Evolutionary conservation across 75 land plant genomes (phyloP).

Genomic region (Isoetes taiwanensis): DNA sequence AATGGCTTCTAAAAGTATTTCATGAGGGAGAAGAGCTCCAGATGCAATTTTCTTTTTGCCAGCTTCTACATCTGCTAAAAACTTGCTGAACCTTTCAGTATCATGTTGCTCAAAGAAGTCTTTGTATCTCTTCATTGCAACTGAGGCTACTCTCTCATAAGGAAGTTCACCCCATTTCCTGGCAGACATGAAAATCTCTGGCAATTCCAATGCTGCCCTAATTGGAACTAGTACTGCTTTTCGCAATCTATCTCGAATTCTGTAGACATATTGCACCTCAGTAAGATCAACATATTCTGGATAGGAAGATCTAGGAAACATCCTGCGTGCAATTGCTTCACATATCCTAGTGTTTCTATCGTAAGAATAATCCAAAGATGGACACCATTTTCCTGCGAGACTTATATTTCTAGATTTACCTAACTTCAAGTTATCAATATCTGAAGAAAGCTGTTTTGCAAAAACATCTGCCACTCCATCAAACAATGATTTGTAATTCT

Average conservation of each 20-base stretch:
- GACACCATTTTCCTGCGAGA: slow-evolving; percentile 67
- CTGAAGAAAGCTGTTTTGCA: slow-evolving; percentile 30
- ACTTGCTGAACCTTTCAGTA: slow-evolving; percentile 26
- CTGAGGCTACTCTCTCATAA: slow-evolving; percentile 56
- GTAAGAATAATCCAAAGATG: slow-evolving; percentile 41
- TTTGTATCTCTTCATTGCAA: slow-evolving; percentile 58
- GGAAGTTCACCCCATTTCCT: slow-evolving; percentile 36
- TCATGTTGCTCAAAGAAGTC: slow-evolving; percentile 45
- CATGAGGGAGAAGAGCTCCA: slow-evolving; percentile 57
- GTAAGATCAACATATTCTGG: slow-evolving; percentile 32
- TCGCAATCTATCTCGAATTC: slow-evolving; percentile 38
- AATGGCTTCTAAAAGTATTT: slow-evolving; percentile 28
- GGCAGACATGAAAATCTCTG: slow-evolving; percentile 53
- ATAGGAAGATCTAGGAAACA: slow-evolving; percentile 27
- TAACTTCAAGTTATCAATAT: slow-evolving; percentile 14
- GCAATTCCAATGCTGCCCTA: slow-evolving; percentile 30
- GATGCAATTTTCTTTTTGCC: slow-evolving; percentile 55
- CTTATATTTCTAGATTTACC: slow-evolving; percentile 15
- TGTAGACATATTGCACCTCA: slow-evolving; percentile 28
- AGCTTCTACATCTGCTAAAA: slow-evolving; percentile 27
- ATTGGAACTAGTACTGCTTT: slow-evolving; percentile 50
- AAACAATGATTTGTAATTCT: slow-evolving; percentile 25
- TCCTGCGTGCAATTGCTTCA: slow-evolving; percentile 35
- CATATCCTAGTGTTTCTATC: slow-evolving; percentile 35
- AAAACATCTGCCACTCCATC: slow-evolving; percentile 35